A percentile compares a stretch with the other conserved stretches of the same genome.
These are phyloP conservation scores for Papiliotrema terrestris DNA, from an alignment of 1,284 basidiomycete species.

Conservation along the genomic window DNA sequence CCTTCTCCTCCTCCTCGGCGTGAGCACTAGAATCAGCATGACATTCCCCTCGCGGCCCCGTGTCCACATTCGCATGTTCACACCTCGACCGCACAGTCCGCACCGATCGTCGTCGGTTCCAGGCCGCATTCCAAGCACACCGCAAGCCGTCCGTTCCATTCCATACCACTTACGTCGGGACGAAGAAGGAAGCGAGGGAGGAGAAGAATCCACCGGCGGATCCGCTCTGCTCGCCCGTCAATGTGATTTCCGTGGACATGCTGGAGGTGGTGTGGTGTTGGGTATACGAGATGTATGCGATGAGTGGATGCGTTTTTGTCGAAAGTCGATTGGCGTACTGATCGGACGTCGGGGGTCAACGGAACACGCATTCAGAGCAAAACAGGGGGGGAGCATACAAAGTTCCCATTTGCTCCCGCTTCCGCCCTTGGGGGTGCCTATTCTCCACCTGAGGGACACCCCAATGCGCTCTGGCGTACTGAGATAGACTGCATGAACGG, in stretches of 20 bases:
- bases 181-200: constrained; percentile 10
- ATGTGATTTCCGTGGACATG: constrained; percentile 4
- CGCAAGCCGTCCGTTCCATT: neutral
- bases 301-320: neutral
- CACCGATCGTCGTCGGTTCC: too few relatives aligned
- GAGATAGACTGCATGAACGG: too few relatives aligned
- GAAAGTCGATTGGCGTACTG: neutral
- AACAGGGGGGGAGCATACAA: neutral
- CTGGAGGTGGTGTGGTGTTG: neutral
- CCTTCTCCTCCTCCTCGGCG: constrained; percentile 37
- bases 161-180: constrained; percentile 1
- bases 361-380: neutral
- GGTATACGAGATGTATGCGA: neutral
- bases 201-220: constrained; percentile 22
- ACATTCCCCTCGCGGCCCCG: neutral
- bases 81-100: too few relatives aligned
- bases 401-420: neutral
- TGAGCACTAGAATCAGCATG: constrained; percentile 34
- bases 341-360: neutral
- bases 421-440: neutral
- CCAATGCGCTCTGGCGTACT: too few relatives aligned
- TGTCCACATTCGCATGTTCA: too few relatives aligned
- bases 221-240: neutral
- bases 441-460: too few relatives aligned
- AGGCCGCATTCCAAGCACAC: too few relatives aligned